phyloP scores from a whole-genome alignment of 208 protist genomes.

The Trichomonas vaginalis region DNA sequence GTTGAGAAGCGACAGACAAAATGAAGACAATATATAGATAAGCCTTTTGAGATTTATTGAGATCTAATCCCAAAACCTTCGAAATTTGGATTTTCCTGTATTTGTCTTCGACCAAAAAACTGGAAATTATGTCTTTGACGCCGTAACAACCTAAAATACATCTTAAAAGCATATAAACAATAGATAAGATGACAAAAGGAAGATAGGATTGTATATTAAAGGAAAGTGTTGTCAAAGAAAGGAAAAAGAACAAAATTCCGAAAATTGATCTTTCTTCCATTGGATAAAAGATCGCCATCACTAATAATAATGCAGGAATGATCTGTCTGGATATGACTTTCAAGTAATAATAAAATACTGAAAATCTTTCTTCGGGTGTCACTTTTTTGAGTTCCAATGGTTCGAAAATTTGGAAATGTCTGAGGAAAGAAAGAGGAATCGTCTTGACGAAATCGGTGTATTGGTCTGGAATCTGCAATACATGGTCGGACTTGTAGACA shows the following conservation, averaged over 20 bases:
- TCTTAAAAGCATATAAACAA: background rate
- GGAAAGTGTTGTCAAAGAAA: background rate
- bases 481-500: background rate
- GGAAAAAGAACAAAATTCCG: background rate
- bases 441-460: background rate
- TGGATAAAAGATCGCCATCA: background rate
- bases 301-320: background rate
- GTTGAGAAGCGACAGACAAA: too few relatives aligned
- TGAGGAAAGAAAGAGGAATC: background rate
- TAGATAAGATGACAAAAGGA: background rate
- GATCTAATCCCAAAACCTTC: too few relatives aligned
- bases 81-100: too few relatives aligned
- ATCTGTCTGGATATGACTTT: background rate
- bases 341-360: background rate
- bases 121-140: too few relatives aligned
- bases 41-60: too few relatives aligned
- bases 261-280: background rate
- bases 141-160: too few relatives aligned
- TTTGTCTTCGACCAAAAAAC: too few relatives aligned
- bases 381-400: background rate
- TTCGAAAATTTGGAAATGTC: background rate
- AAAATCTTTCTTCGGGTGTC: background rate
- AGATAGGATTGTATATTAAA: background rate
- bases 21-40: too few relatives aligned
- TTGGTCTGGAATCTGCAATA: background rate